These are phyloP conservation scores for Phycomyces blakesleeanus DNA, from an alignment of 192 early-diverging fungal species.

Conservation along the genomic window DNA sequence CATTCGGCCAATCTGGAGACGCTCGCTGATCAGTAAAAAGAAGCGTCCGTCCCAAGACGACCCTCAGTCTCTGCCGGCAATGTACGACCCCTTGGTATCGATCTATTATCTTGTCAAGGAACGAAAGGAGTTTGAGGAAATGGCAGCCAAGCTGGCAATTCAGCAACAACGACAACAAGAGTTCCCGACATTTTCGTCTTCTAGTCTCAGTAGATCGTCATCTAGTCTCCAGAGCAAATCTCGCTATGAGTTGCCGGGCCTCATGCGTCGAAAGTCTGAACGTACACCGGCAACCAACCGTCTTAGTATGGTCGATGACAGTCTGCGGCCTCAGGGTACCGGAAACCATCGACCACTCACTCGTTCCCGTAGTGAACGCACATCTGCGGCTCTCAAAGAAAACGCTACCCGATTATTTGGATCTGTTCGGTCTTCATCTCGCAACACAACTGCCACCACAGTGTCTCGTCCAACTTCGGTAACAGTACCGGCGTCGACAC, in stretches of 20 bases:
- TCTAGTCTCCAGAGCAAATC: not conserved
- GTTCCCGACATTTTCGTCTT: not conserved
- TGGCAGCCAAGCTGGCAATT: not conserved
- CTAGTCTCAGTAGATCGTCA: slow-evolving; percentile 4
- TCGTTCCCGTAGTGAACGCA: not conserved
- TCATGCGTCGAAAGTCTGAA: not conserved
- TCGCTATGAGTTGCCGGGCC: not conserved
- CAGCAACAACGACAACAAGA: too few relatives aligned
- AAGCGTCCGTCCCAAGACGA: slow-evolving; percentile 8
- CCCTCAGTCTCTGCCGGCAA: slow-evolving; percentile 16
- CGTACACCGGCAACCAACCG: not conserved
- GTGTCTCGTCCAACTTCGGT: not conserved
- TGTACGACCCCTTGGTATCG: slow-evolving; percentile 66
- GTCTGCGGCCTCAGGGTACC: not conserved
- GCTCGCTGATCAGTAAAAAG: not conserved
- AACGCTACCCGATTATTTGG: not conserved
- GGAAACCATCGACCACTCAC: not conserved
- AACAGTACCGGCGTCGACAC: not conserved
- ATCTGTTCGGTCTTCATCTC: not conserved
- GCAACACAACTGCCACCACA: not conserved
- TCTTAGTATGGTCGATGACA: not conserved
- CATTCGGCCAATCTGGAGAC: slow-evolving; percentile 11
- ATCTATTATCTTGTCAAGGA: slow-evolving; percentile 82
- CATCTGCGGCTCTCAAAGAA: not conserved
- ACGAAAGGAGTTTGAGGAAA: slow-evolving; percentile 10